Evolutionary conservation across 1,139 yeast species (phyloP).

Genomic region (Geotrichum bryndzae): DNA sequence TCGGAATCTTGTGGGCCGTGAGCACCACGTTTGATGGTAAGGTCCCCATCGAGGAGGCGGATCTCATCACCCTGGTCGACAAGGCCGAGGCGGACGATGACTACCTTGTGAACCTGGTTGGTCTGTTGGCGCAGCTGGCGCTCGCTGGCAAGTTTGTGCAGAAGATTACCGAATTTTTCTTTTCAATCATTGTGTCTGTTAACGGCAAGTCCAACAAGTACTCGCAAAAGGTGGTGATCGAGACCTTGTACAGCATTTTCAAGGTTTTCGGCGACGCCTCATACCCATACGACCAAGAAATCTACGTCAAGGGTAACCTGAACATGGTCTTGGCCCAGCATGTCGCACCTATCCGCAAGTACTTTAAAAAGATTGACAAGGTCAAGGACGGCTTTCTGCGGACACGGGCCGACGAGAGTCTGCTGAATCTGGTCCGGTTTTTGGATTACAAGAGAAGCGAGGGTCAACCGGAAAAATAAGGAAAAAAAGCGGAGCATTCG

Average conservation of each 20-base stretch:
- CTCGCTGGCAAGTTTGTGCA: slow-evolving; percentile 43
- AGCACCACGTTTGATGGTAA: slow-evolving; percentile 43
- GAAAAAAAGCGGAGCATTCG: neutral
- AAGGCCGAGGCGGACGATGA: slow-evolving; percentile 26
- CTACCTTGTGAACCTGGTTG: slow-evolving; percentile 31
- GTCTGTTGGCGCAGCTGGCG: slow-evolving; percentile 55
- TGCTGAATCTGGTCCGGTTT: slow-evolving; percentile 64
- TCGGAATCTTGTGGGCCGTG: slow-evolving; percentile 61
- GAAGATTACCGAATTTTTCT: slow-evolving; percentile 24
- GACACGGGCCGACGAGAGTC: slow-evolving; percentile 61
- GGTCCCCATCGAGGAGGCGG: slow-evolving; percentile 23
- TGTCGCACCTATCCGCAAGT: slow-evolving; percentile 47
- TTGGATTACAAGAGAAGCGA: slow-evolving; percentile 62
- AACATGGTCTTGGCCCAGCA: slow-evolving; percentile 40
- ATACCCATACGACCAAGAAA: slow-evolving; percentile 58
- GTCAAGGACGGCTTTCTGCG: slow-evolving; percentile 54
- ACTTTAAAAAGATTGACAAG: slow-evolving; percentile 58
- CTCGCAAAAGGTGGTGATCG: slow-evolving; percentile 44
- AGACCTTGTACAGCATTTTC: slow-evolving; percentile 58
- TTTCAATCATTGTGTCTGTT: slow-evolving; percentile 23
- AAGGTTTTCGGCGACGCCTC: slow-evolving; percentile 77
- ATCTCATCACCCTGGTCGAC: slow-evolving; percentile 14
- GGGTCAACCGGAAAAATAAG: slow-evolving; percentile 1
- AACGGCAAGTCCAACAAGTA: slow-evolving; percentile 29
- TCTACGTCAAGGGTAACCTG: slow-evolving; percentile 58